phyloP scores from a whole-genome alignment of 116 monocot species.

The Phalaenopsis hybrid region DNA sequence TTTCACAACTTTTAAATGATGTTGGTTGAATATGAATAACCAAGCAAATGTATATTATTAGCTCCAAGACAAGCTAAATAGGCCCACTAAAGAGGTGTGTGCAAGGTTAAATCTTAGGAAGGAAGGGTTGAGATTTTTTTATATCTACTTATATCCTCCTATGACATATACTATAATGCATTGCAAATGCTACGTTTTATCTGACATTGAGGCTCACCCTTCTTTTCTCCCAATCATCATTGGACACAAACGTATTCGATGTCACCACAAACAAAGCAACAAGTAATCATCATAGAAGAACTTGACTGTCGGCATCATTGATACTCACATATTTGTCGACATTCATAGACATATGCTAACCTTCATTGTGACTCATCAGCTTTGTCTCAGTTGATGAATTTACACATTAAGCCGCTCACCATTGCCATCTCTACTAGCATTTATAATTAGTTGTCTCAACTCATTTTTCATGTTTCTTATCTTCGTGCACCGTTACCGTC shows the following conservation, averaged over 20 bases:
- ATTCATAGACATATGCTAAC: too few relatives aligned
- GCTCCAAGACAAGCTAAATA: too few relatives aligned
- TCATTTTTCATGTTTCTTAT: not conserved
- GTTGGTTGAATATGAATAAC: too few relatives aligned
- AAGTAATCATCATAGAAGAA: not conserved
- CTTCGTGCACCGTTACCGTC: not conserved
- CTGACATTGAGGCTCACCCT: not conserved
- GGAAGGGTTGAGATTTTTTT: not conserved
- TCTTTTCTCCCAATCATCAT: too few relatives aligned
- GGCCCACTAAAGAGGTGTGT: not conserved
- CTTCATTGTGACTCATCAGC: not conserved
- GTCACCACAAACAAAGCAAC: not conserved
- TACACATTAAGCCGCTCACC: not conserved
- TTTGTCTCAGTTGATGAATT: not conserved
- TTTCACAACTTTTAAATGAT: too few relatives aligned
- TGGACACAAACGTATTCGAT: not conserved
- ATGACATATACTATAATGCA: not conserved
- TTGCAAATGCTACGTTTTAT: not conserved
- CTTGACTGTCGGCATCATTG: not conserved
- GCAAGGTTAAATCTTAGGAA: not conserved
- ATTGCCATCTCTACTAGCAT: not conserved
- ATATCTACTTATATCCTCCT: not conserved
- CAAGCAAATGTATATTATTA: too few relatives aligned
- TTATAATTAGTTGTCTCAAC: not conserved
- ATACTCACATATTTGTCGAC: not conserved